Percentiles rank a stretch among this genome's conserved stretches.
These are phyloP conservation scores for Aspergillus novofumigatus DNA, from an alignment of 2,329 filamentous ascomycete species.

Conservation along the genomic window DNA sequence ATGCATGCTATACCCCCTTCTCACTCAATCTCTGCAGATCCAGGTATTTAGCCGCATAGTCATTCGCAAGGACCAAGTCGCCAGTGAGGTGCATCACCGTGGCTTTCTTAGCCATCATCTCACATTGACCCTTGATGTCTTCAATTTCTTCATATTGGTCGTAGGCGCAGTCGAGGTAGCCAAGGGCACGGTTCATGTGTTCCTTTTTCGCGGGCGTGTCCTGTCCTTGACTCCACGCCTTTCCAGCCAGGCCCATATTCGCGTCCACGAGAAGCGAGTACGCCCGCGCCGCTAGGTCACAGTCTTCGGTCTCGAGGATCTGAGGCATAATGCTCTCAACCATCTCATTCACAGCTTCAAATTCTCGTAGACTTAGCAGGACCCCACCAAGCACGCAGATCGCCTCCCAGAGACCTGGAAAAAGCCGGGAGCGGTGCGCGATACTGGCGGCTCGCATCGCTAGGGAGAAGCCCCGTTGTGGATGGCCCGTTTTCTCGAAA, in stretches of 20 bases:
- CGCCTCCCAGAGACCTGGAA: constrained; percentile 69
- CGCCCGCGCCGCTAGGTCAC: constrained; percentile 58
- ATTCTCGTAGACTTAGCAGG: constrained; percentile 67
- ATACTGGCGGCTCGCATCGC: constrained; percentile 71
- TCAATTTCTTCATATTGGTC: constrained; percentile 63
- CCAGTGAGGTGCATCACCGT: constrained; percentile 68
- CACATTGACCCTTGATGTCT: constrained; percentile 66
- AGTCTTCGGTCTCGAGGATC: constrained; percentile 66
- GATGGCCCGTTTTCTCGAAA: constrained; percentile 62
- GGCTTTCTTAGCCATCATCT: constrained; percentile 78
- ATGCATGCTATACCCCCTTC: background rate
- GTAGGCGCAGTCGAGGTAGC: constrained; percentile 61
- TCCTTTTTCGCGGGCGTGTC: constrained; percentile 45
- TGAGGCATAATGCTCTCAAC: constrained; percentile 69
- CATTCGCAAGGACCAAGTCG: constrained; percentile 60
- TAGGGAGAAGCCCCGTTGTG: constrained; percentile 72
- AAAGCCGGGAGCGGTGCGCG: constrained; percentile 64
- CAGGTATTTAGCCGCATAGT: constrained; percentile 63
- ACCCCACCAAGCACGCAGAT: constrained; percentile 64
- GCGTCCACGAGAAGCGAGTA: constrained; percentile 72
- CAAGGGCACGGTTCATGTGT: constrained; percentile 55
- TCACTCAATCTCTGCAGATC: constrained; percentile 48
- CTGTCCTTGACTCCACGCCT: constrained; percentile 31
- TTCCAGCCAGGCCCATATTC: constrained; percentile 69
- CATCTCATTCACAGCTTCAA: constrained; percentile 60